Base-by-base conservation (phyloP, 2,329 filamentous ascomycete species). In the Colletotrichum navitas region DNA sequence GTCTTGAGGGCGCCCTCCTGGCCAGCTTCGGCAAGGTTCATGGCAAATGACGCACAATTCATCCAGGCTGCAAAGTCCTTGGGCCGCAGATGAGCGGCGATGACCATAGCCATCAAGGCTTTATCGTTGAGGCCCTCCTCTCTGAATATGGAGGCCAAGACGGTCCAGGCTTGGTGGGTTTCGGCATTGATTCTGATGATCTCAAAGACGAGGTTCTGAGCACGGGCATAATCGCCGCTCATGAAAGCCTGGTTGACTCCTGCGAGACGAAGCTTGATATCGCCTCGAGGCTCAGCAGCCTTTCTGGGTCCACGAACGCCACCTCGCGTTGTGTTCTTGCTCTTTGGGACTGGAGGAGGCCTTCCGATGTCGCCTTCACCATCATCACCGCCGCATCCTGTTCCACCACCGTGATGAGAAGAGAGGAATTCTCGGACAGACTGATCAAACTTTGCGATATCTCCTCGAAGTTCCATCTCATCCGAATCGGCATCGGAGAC, bases 231-330 rank as follows among this genome's bases (percentile, higher is more conserved):
- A 26, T 91, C 85, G 34, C 87, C 85, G 12, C 87, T 84, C 70
- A 94, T 85, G 77, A 91, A 94, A 5, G 90, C 89, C 71, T 91
- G 86, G 70, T 90, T 93, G 3, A 93, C 93, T 76, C 88, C 85
- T 58, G 88, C 86, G 60, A 94, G 85, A 52, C 91, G 85, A 51
- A 88, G 84, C 76, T 91, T 93, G 79, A 94, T 93, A 75, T 94
- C 91, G 51, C 87, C 89, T 55, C 91, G 89, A 21, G 91, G 91
- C 78, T 93, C 91, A 11, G 89, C 90, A 32, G 89, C 87, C 78
- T 90, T 89, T 24, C 88, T 83, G 34, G 87, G 87, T 8, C 87
- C 87, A 18, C 83, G 79, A 32, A 71, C 47, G 56, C 78, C 69
- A 36, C 82, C 77, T 34, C 70, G 72, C 5, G 67, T 51, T 6